Conservation (phyloP, 352 stramenopile genomes). For the Phytophthora melonis region DNA sequence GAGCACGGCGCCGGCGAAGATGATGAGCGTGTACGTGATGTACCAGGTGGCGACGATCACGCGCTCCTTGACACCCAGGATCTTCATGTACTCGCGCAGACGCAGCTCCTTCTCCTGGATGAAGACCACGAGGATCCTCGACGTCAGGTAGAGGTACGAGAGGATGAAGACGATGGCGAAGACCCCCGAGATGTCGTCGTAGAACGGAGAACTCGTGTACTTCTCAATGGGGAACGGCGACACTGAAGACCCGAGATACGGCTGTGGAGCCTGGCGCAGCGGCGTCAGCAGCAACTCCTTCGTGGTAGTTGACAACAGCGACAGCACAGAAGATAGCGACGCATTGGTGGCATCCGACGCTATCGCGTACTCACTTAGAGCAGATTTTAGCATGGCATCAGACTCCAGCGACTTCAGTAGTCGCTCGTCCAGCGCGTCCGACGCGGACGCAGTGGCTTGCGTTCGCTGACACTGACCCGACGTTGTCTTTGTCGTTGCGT, state of each 20-base stretch:
- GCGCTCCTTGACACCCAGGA: conserved; percentile 45
- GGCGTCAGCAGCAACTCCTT: conserved; percentile 38
- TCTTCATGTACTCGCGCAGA: conserved; percentile 43
- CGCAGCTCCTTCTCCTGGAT: conserved; percentile 47
- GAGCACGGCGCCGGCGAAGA: conserved; percentile 42
- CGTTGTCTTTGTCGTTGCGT: conserved; percentile 15
- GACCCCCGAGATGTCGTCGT: conserved; percentile 44
- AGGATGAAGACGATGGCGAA: conserved; percentile 44
- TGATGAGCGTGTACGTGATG: conserved; percentile 45
- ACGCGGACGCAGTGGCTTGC: not conserved
- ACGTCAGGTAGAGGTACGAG: conserved; percentile 38
- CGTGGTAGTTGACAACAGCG: conserved; percentile 5
- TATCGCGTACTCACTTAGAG: not conserved
- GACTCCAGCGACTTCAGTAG: conserved; percentile 1
- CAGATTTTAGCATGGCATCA: conserved; percentile 3
- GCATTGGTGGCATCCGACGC: not conserved
- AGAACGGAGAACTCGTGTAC: conserved; percentile 36
- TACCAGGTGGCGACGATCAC: conserved; percentile 55
- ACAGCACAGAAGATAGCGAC: not conserved
- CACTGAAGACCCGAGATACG: conserved; percentile 36
- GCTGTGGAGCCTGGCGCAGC: conserved; percentile 47
- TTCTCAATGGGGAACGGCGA: conserved; percentile 46
- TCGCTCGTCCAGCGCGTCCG: conserved; percentile 1
- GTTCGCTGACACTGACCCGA: conserved; percentile 1
- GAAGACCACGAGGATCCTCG: conserved; percentile 41